Evolutionary conservation across 495 filamentous ascomycete species (phyloP).

Genomic region (Friedmanniomyces simplex): DNA sequence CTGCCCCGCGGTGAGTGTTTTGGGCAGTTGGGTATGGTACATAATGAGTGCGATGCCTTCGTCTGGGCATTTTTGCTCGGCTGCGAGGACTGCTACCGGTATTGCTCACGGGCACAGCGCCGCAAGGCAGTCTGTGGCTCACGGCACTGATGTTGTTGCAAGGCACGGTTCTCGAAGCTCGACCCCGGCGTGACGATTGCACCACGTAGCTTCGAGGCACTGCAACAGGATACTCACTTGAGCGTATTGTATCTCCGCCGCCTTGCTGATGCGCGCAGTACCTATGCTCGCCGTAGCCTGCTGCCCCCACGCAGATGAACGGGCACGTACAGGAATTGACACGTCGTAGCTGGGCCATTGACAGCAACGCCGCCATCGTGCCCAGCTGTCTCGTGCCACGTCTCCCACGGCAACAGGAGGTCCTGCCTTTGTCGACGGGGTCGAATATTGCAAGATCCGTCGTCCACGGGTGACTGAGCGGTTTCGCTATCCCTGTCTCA

Average conservation of each 20-base stretch:
- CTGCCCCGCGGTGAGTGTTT: neutral
- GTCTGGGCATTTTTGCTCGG: neutral
- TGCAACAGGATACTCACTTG: neutral
- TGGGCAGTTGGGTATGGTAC: neutral
- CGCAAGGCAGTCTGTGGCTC: neutral
- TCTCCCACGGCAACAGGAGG: constrained; percentile 1
- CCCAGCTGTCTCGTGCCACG: constrained; percentile 4
- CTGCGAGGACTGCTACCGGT: no score
- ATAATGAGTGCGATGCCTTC: neutral
- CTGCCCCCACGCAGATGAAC: neutral
- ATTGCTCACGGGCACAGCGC: neutral
- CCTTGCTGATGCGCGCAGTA: neutral
- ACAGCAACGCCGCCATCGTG: neutral
- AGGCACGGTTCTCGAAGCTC: neutral
- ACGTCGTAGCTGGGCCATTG: neutral
- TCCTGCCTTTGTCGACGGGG: neutral
- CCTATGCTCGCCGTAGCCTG: neutral
- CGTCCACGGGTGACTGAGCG: neutral
- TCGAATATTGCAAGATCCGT: neutral
- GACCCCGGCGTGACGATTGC: no score
- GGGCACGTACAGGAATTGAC: neutral
- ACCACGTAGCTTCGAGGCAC: neutral
- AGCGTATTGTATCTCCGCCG: neutral
- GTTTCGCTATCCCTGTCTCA: constrained; percentile 14
- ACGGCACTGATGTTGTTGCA: neutral